Percentiles rank a stretch among this genome's conserved stretches.
Evolutionary conservation across 2,329 filamentous ascomycete species (phyloP).

Genomic region (Aspergillus sp.): DNA sequence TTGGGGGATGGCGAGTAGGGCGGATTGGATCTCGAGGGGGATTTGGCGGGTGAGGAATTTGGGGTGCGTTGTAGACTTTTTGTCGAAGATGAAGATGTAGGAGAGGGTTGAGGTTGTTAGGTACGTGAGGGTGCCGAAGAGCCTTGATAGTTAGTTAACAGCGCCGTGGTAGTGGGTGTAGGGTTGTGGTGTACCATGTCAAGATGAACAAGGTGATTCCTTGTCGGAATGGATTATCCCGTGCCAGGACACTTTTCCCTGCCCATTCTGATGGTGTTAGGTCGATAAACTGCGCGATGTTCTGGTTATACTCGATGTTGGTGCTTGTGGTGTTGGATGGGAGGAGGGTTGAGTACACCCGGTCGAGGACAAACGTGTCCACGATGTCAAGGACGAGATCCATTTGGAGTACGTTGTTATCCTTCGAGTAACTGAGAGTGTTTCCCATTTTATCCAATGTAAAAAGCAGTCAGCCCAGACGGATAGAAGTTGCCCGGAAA

Average conservation of each 20-base stretch:
- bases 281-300: slow-evolving; percentile 26
- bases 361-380: slow-evolving; percentile 76
- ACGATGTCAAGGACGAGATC: slow-evolving; percentile 79
- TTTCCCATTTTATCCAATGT: neutral
- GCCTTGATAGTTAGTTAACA: neutral
- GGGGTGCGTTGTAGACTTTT: slow-evolving; percentile 79
- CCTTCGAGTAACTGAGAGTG: fast-evolving
- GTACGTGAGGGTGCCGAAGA: slow-evolving; percentile 72
- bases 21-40: slow-evolving; percentile 76
- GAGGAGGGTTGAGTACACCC: slow-evolving; percentile 61
- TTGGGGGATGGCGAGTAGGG: slow-evolving; percentile 69
- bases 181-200: slow-evolving; percentile 39
- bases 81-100: slow-evolving; percentile 63
- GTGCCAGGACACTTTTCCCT: slow-evolving; percentile 26
- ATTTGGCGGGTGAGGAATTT: slow-evolving; percentile 94
- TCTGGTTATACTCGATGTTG: slow-evolving; percentile 20
- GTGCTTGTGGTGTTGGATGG: slow-evolving; percentile 8
- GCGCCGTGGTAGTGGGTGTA: slow-evolving; percentile 59
- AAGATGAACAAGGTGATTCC: slow-evolving; percentile 27
- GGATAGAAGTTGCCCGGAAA: neutral
- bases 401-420: slow-evolving; percentile 52
- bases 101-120: slow-evolving; percentile 27
- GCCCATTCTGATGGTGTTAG: slow-evolving; percentile 27
- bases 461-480: neutral
- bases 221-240: slow-evolving; percentile 28